phyloP scores from a whole-genome alignment of 345 rosid genomes.

The Pugionium cornutum region DNA sequence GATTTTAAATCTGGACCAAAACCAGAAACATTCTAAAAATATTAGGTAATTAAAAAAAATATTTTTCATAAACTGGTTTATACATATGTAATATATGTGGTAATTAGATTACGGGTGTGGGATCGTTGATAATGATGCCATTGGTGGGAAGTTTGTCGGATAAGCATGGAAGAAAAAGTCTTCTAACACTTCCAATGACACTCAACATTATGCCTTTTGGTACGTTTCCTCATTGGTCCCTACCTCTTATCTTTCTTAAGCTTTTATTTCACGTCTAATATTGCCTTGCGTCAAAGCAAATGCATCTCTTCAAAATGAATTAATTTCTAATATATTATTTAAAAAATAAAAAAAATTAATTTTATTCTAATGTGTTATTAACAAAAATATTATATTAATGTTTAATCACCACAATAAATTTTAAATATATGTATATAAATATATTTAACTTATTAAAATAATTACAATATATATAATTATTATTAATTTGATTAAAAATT shows the following conservation, averaged over 20 bases:
- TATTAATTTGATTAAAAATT: no score
- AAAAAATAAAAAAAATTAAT: no score
- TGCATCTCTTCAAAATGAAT: background rate
- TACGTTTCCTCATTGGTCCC: conserved; percentile 38
- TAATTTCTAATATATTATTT: no score
- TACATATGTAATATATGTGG: background rate
- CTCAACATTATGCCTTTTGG: conserved; percentile 71
- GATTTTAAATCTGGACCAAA: no score
- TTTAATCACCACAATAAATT: no score
- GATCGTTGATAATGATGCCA: conserved; percentile 83
- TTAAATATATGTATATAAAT: no score
- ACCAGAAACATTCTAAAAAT: no score
- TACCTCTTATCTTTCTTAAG: background rate
- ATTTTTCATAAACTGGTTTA: background rate
- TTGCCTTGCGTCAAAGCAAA: conserved; percentile 12
- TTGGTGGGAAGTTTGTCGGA: conserved; percentile 82
- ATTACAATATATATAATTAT: no score
- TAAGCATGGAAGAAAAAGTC: conserved; percentile 77
- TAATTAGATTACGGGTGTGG: conserved; percentile 66
- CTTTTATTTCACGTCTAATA: conserved; percentile 5
- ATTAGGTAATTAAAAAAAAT: background rate
- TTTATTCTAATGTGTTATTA: no score
- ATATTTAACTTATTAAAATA: no score
- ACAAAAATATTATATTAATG: no score
- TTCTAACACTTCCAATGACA: conserved; percentile 67